Conservation (phyloP, 2,329 filamentous ascomycete species). For the Fusarium irregulare region DNA sequence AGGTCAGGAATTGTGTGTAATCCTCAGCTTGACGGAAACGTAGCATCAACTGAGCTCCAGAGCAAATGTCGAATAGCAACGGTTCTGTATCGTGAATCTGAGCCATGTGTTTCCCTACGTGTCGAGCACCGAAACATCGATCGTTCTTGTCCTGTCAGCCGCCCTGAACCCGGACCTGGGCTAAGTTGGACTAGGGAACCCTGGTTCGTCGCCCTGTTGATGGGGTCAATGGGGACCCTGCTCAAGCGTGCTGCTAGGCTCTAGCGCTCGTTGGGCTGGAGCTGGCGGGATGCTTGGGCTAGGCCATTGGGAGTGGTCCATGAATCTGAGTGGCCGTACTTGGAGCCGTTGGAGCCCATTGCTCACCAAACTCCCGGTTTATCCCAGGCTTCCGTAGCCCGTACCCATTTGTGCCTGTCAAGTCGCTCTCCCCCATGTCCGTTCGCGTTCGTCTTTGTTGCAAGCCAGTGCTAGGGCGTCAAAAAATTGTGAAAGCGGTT, state of each 20-base stretch:
- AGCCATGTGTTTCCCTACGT: slow-evolving; percentile 23
- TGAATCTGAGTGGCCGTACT: slow-evolving; percentile 20
- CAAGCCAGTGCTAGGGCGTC: slow-evolving; percentile 35
- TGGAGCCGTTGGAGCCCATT: slow-evolving; percentile 26
- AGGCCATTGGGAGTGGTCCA: slow-evolving; percentile 30
- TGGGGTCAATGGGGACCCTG: slow-evolving; percentile 33
- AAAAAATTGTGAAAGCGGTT: slow-evolving; percentile 32
- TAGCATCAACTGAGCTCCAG: slow-evolving; percentile 8
- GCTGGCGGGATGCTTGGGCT: slow-evolving; percentile 37
- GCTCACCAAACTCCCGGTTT: slow-evolving; percentile 33
- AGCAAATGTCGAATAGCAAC: neutral
- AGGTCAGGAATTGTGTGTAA: neutral
- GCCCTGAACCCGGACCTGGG: slow-evolving; percentile 11
- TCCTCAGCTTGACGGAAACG: neutral
- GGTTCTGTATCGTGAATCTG: slow-evolving; percentile 10
- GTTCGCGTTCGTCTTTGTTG: slow-evolving; percentile 15
- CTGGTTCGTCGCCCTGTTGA: slow-evolving; percentile 41
- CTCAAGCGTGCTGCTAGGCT: slow-evolving; percentile 33
- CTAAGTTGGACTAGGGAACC: slow-evolving; percentile 28
- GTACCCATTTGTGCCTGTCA: slow-evolving; percentile 30
- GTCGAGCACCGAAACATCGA: slow-evolving; percentile 37
- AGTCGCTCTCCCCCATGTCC: slow-evolving; percentile 17
- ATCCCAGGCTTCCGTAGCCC: slow-evolving; percentile 24
- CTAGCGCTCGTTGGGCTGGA: slow-evolving; percentile 38
- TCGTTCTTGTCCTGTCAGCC: slow-evolving; percentile 40